Conservation (phyloP, 371 early-diverging fungal species). For the Coemansia sp. region DNA sequence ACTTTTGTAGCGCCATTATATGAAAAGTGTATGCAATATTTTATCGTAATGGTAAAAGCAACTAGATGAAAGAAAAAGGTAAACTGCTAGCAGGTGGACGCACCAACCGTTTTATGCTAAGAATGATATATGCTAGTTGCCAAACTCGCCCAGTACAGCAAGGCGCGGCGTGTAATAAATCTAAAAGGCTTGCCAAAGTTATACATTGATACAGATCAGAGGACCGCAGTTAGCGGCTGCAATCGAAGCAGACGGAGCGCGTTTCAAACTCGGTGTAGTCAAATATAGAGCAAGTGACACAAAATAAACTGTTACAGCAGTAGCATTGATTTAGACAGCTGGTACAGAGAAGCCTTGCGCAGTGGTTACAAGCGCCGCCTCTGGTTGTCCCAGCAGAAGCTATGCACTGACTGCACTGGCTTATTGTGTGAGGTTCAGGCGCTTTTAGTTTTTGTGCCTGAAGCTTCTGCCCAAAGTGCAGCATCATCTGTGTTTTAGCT, state of each 20-base stretch:
- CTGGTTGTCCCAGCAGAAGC: not conserved
- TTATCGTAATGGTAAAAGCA: slow-evolving; percentile 67
- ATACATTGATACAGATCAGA: not conserved
- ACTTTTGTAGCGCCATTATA: slow-evolving; percentile 30
- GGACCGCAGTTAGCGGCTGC: slow-evolving; percentile 13
- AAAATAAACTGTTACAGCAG: slow-evolving; percentile 30
- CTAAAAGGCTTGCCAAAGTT: not conserved
- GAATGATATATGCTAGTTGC: not conserved
- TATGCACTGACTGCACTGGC: slow-evolving; percentile 17
- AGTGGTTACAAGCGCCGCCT: slow-evolving; percentile 18
- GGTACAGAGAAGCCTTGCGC: slow-evolving; percentile 19
- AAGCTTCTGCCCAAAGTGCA: slow-evolving; percentile 43
- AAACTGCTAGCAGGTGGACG: not conserved
- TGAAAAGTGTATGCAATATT: slow-evolving; percentile 54
- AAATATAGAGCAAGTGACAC: slow-evolving; percentile 31
- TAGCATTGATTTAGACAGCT: slow-evolving; percentile 30
- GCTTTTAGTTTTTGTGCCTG: slow-evolving; percentile 21
- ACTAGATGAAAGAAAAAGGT: not conserved
- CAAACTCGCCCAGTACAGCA: not conserved
- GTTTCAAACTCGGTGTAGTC: slow-evolving; percentile 43
- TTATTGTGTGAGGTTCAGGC: not conserved
- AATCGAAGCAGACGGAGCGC: slow-evolving; percentile 43
- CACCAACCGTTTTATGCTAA: not conserved
- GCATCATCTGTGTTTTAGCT: slow-evolving; percentile 31
- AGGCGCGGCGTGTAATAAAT: not conserved